phyloP scores from a whole-genome alignment of 2,329 filamentous ascomycete species.

The Bipolaris gigantea region DNA sequence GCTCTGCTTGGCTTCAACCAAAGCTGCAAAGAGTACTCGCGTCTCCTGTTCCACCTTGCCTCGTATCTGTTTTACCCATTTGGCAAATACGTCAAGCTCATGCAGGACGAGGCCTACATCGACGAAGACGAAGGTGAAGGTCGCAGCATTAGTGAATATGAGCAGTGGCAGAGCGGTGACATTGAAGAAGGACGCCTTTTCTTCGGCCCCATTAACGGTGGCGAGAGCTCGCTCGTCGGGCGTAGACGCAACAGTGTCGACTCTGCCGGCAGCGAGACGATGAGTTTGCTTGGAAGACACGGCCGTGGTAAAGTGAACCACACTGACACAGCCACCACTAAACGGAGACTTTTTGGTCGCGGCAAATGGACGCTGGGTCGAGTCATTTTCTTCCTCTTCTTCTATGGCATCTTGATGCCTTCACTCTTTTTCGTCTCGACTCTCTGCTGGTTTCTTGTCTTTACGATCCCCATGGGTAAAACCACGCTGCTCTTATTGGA shows the following conservation, averaged over 20 bases:
- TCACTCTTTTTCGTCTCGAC: constrained; percentile 81
- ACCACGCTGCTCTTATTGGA: constrained; percentile 87
- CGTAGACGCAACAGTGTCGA: constrained; percentile 86
- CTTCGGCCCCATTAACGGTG: constrained; percentile 77
- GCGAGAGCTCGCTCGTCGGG: constrained; percentile 75
- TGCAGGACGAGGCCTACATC: constrained; percentile 90
- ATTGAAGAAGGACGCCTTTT: constrained; percentile 94
- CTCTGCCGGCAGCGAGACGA: constrained; percentile 82
- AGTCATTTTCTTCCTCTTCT: constrained; percentile 94
- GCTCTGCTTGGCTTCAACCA: constrained; percentile 73
- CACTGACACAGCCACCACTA: constrained; percentile 54
- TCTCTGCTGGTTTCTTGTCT: constrained; percentile 94
- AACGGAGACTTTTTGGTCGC: constrained; percentile 88
- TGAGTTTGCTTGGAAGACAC: constrained; percentile 77
- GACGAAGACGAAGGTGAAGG: constrained; percentile 96
- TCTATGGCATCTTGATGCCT: constrained; percentile 89
- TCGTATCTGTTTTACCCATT: constrained; percentile 94
- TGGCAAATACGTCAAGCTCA: constrained; percentile 89
- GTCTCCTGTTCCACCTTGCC: constrained; percentile 79
- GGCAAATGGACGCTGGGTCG: constrained; percentile 94
- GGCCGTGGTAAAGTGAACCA: constrained; percentile 52
- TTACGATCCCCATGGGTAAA: constrained; percentile 98
- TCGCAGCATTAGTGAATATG: constrained; percentile 96
- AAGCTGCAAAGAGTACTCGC: constrained; percentile 85
- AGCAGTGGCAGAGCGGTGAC: constrained; percentile 98